Conservation (phyloP, 352 stramenopile species). For the Globisporangium perplexum region DNA sequence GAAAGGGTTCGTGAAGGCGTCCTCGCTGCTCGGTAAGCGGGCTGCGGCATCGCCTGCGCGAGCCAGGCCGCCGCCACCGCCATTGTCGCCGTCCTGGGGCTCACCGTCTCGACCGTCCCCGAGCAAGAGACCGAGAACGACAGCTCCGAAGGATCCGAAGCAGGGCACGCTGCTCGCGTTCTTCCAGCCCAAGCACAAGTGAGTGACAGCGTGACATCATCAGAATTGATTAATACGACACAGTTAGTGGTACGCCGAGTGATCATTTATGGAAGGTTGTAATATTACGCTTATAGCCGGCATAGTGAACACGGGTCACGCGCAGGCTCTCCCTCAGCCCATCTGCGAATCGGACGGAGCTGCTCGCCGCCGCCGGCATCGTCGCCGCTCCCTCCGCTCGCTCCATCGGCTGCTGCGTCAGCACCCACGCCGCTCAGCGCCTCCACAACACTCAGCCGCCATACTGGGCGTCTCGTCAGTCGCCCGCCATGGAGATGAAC, state of each 20-base stretch:
- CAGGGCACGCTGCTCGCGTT: conserved; percentile 29
- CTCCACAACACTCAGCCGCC: too few relatives aligned
- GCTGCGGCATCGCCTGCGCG: not conserved
- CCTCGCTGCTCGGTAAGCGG: conserved; percentile 38
- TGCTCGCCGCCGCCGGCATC: too few relatives aligned
- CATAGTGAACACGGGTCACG: too few relatives aligned
- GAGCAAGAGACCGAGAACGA: conserved; percentile 6
- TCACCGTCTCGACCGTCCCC: conserved; percentile 6
- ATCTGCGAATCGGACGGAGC: too few relatives aligned
- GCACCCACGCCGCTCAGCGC: too few relatives aligned
- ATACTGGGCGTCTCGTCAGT: not conserved
- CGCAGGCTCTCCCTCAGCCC: too few relatives aligned
- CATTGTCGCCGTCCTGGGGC: not conserved
- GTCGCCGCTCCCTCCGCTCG: too few relatives aligned
- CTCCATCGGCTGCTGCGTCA: too few relatives aligned
- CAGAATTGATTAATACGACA: not conserved
- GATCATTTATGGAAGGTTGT: not conserved
- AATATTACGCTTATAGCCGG: too few relatives aligned
- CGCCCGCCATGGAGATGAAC: conserved; percentile 86
- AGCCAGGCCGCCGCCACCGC: not conserved
- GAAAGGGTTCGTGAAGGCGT: conserved; percentile 35
- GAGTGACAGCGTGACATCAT: too few relatives aligned
- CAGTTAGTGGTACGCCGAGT: not conserved
- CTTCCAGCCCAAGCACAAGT: conserved; percentile 21
- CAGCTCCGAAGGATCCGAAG: conserved; percentile 7